Evolutionary conservation across 2,329 filamentous ascomycete species (phyloP).

Genomic region (Cordyceps tenuipes): DNA sequence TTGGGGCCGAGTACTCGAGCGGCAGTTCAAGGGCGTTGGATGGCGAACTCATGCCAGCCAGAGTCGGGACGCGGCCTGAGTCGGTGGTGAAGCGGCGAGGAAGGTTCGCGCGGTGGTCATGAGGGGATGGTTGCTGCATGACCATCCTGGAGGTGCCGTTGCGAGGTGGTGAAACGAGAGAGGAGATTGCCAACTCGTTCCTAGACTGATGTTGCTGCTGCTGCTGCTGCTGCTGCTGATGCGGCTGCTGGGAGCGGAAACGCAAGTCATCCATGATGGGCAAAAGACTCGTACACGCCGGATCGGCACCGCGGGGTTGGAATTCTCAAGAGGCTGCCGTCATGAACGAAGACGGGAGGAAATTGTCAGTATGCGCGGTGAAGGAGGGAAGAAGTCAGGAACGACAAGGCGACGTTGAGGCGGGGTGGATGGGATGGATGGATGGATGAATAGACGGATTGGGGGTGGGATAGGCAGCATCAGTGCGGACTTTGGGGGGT

Average conservation of each 20-base stretch:
- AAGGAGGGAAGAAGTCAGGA: conserved; percentile 17
- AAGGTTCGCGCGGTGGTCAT: conserved; percentile 68
- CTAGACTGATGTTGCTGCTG: conserved; percentile 59
- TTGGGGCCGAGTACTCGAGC: conserved; percentile 42
- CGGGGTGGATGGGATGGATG: conserved; percentile 21
- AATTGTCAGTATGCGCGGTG: conserved; percentile 21
- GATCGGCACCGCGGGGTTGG: conserved; percentile 26
- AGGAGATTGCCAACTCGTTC: conserved; percentile 66
- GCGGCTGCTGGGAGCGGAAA: conserved; percentile 46
- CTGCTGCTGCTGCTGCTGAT: not conserved
- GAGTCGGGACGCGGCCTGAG: conserved; percentile 70
- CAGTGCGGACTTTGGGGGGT: not conserved
- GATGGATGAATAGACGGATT: conserved; percentile 15
- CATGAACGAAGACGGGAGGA: conserved; percentile 27
- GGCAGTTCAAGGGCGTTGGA: conserved; percentile 38
- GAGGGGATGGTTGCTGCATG: conserved; percentile 39
- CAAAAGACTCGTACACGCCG: conserved; percentile 30
- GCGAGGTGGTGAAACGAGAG: conserved; percentile 65
- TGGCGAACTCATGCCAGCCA: conserved; percentile 52
- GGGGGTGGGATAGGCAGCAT: conserved; percentile 1
- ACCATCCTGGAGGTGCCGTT: conserved; percentile 53
- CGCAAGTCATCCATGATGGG: conserved; percentile 64
- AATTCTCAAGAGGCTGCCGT: conserved; percentile 25
- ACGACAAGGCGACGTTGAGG: conserved; percentile 22
- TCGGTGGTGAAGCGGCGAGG: conserved; percentile 93